Evolutionary conservation across 2,329 filamentous ascomycete genomes (phyloP), one percentile per base, ranked within the genome.

Genomic region (Chrysosphaeria jannelii): DNA sequence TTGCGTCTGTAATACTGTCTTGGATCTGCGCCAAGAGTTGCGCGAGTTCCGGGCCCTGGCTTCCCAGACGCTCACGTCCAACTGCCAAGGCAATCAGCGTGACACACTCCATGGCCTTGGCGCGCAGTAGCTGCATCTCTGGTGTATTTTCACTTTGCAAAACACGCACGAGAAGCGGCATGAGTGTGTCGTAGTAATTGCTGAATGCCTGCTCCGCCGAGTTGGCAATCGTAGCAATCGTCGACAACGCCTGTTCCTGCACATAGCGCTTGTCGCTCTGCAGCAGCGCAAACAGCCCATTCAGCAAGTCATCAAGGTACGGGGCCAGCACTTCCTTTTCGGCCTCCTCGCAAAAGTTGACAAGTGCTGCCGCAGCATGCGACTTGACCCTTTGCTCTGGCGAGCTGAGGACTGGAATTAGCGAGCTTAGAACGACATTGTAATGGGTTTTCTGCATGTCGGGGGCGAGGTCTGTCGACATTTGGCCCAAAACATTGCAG

Each of bases 71-170:
- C 35, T 88, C 74, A 44, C 88, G 85, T 24, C 85, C 85, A 29
- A 97, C 85, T 14, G 85, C 85, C 25, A 97, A 52, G 15, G 85
- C 76, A 37, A 97, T 97, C 20, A 97, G 51, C 6, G 85, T 97
- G 10, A 85, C 81, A 39, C 85, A 97, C 46, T 97, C 85, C 85
- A 97, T 97, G 3, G 85, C 85, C 52, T 97, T 97, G 23, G 85
- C 85, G 28, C 81, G 64, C 19, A 97, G 57, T 22, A 93, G 51
- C 25, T 81, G 61, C 45, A 79, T 79, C 38, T 97, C 85, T 47
- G 89, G 91, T 25, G 79, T 75, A 36, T 79, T 81, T 38, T 91
- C 78, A 34, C 78, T 65, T 38, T 68, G 69, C 23, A 97, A 50
- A 7, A 93, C 81, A 30, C 69, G 72, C 43, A 93, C 79, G 6